Base-by-base conservation (phyloP, 768 basidiomycete genomes). In the Leccinum barrowsii region DNA sequence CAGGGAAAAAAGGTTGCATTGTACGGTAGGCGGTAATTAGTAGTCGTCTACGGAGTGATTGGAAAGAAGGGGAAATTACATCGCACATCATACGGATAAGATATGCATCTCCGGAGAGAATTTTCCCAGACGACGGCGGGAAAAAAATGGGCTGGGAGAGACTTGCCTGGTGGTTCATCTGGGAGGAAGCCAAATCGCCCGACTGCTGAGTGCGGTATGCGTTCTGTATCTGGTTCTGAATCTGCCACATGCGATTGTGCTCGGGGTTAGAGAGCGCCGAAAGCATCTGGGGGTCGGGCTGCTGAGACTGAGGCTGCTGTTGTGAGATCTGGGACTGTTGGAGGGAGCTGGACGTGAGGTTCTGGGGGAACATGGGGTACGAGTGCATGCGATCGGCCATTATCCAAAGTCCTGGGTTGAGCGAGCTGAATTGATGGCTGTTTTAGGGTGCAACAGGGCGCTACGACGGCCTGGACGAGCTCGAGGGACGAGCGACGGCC, bases 361-460 rank as follows among this genome's bases (percentile, higher is more conserved):
- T 78, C 64, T 69, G 72, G 58, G 82, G 72, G 48, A 82, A 73
- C 80, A 86, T 82, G 64, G 76, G 61, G 70, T 84, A 85, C 72
- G 77, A 78, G 66, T 78, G 68, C 53, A 78, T 69, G 71, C 81
- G 83, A 81, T 87, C 84, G 69, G 85, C 83, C 85, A 85, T 85
- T 73, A 75, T 76, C 74, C 74, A 71, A 62, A 63, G 61, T 59
- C 58, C 61, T 67, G 58, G 62, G 66, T 61, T 60, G 64, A 54
- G 56, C 62, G 56, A 59, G 56, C 67, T 64, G 62, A 64, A 69
- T 59, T 59, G 69, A 62, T 67, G 65, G 57, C 68, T 68, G 69
- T 70, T 69, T 68, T 68, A 63, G 60, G 61, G 59, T 62, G 66
- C 64, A 61, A 65, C 67, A 58, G 57, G 46, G 54, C 56, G 65